A percentile compares a stretch with the other conserved stretches of the same genome.
Evolutionary conservation across 495 filamentous ascomycete species (phyloP).

Genomic region (Lasiosphaeris hirsuta): DNA sequence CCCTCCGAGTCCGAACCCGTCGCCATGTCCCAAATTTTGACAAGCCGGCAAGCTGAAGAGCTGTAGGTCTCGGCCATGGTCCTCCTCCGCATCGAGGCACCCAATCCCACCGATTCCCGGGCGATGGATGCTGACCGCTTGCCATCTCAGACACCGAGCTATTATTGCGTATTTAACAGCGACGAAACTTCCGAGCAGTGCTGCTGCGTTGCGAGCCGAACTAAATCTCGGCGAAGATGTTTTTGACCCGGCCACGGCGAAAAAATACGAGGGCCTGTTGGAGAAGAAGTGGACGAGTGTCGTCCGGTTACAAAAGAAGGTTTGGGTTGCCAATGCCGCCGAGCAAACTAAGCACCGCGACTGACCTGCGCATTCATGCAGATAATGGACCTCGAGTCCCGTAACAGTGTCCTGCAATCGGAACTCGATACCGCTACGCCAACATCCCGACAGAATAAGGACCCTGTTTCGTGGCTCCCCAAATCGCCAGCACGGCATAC

Average conservation of each 20-base stretch:
- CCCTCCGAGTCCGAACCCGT: slow-evolving; percentile 4
- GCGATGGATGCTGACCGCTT: slow-evolving; percentile 14
- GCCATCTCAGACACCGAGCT: slow-evolving; percentile 71
- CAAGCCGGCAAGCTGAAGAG: slow-evolving; percentile 79
- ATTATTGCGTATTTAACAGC: slow-evolving; percentile 83
- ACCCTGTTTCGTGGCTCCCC: slow-evolving; percentile 85
- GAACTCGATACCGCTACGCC: slow-evolving; percentile 87
- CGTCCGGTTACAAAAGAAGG: slow-evolving; percentile 88
- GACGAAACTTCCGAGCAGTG: slow-evolving; percentile 63
- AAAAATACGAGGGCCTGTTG: slow-evolving; percentile 85
- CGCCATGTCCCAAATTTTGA: slow-evolving; percentile 75
- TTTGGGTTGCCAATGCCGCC: slow-evolving; percentile 23
- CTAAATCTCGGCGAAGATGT: slow-evolving; percentile 59
- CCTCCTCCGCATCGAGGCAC: background rate
- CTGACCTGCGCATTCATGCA: slow-evolving; percentile 31
- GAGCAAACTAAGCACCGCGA: background rate
- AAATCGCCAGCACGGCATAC: slow-evolving; percentile 74
- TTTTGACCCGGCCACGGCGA: slow-evolving; percentile 72
- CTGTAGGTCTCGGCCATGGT: slow-evolving; percentile 55
- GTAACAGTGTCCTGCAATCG: slow-evolving; percentile 64
- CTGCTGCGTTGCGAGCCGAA: slow-evolving; percentile 63
- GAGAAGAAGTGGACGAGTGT: slow-evolving; percentile 98
- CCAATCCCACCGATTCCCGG: background rate
- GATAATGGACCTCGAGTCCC: slow-evolving; percentile 92
- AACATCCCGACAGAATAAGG: slow-evolving; percentile 74